Evolutionary conservation across 306 rosid species (phyloP), one percentile per base, ranked within the genome.

Genomic region (Ziziphus jujuba): DNA sequence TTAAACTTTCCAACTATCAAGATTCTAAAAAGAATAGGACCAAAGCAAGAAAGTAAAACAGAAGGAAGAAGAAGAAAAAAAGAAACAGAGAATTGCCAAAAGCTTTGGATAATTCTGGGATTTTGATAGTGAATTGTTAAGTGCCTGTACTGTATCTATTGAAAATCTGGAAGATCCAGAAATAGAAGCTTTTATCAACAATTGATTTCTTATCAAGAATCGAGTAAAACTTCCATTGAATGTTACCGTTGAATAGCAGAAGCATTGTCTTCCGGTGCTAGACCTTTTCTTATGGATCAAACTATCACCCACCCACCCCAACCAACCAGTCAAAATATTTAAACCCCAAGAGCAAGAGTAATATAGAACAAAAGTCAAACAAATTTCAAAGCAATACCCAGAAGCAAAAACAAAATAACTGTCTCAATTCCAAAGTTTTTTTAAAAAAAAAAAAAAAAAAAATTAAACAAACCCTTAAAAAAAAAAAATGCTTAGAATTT

Each of bases 81-180:
- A 72, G 43, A 22, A 38, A 44, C 23, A 31, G 34, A 23, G 24
- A 50, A 13, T 12, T 14, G 28, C 21, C 12, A 24, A 63, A 0
- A 48, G 24, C 25, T 14, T 50, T 0, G 19, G 43, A 64, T 36
- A 40, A 45, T 17, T 62, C 28, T 19, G 28, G 68, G 51, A 21
- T 57, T n/a, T 50, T 48, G 49, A n/a, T 20, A 19, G 9, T 20
- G 15, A 50, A 50, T 10, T 20, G 84, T 63, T 74, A 84, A 52
- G 93, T 87, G 48, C 80, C 87, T 71, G 65, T 54, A 63, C 75
- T 73, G 79, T 88, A 77, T 54, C 75, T 81, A 80, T 78, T 84
- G 21, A 87, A 84, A 47, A 89, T 78, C 25, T 89, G 96, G 69
- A 89, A 89, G 80, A 87, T 91, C 97, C 96, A 87, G 61, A 88